Base-by-base conservation (phyloP, 2,329 filamentous ascomycete genomes). In the Pseudocercospora fijiensis region DNA sequence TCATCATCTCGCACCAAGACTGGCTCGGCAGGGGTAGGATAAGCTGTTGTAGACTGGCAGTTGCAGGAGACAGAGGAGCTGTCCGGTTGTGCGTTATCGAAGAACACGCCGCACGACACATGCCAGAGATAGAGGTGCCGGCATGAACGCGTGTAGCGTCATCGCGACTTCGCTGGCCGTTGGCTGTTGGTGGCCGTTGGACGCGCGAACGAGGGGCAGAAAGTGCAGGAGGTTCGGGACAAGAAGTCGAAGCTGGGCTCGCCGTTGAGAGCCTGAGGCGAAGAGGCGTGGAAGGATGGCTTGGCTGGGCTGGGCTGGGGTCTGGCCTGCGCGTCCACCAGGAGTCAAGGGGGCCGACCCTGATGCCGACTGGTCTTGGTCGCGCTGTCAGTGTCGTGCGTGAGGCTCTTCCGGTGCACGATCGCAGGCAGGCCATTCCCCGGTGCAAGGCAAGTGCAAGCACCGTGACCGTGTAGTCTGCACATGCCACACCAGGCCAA, bases 101-200 rank as follows among this genome's bases (percentile, higher is more conserved):
- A 52, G 20, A 52, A 4, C 20, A n/a, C 22, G 13, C 18, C 18
- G 26, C 6, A 18, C 5, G 13, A 24, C 24, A 20, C 8, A 20
- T 51, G 47, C 20, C 47, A 51, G 47, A 27, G 49, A 52, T 28
- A 28, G 24, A 52, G 11, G 49, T 52, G 49, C 49, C 49, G 49
- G 49, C 49, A 52, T 52, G 49, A 28, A 52, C 24, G 49, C 49
- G 49, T 27, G 49, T 52, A 52, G 49, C 49, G 24, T 52, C 49
- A 52, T 22, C 24, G 20, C 13, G 33, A 37, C 5, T 52, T 52
- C 49, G 41, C 10, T 47, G 41, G 41, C 41, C 41, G 41, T 47
- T 47, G n/a, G n/a, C 33, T 37, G 8, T 37, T n/a, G 49, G 20
- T 4, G 20, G 5, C 24, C 49, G 49, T 52, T 26, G 24, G 24